Evolutionary conservation across 305 asterid species (phyloP).

Genomic region (Fraxinus xanthoxyloides): DNA sequence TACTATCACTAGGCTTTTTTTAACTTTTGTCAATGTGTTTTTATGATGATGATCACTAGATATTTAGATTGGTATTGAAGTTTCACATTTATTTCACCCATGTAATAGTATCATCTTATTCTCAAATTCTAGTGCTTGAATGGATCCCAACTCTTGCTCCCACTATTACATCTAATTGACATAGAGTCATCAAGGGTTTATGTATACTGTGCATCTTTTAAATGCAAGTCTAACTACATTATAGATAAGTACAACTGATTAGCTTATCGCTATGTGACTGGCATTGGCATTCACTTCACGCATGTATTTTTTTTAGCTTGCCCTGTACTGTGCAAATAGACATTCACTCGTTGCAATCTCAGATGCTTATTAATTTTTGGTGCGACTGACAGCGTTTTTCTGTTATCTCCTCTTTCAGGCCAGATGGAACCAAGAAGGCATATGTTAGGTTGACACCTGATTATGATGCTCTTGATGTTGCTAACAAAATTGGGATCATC

Average conservation of each 20-base stretch:
- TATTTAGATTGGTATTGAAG: background rate
- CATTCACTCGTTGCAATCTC: background rate
- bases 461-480: slow-evolving; percentile 73
- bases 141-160: background rate
- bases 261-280: background rate
- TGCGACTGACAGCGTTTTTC: background rate
- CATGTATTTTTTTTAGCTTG: background rate
- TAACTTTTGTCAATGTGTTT: background rate
- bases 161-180: background rate
- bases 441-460: slow-evolving; percentile 76
- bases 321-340: background rate
- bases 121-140: background rate
- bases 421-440: slow-evolving; percentile 81
- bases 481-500: slow-evolving; percentile 74
- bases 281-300: background rate
- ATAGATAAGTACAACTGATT: background rate
- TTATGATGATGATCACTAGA: background rate
- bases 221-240: background rate
- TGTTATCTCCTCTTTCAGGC: slow-evolving; percentile 43
- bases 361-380: background rate
- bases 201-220: background rate
- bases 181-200: background rate
- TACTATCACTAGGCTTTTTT: background rate
- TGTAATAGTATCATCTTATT: background rate
- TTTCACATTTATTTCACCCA: background rate